Evolutionary conservation across 2,329 filamentous ascomycete genomes (phyloP).

Genomic region (Fusarium chlamydosporum): DNA sequence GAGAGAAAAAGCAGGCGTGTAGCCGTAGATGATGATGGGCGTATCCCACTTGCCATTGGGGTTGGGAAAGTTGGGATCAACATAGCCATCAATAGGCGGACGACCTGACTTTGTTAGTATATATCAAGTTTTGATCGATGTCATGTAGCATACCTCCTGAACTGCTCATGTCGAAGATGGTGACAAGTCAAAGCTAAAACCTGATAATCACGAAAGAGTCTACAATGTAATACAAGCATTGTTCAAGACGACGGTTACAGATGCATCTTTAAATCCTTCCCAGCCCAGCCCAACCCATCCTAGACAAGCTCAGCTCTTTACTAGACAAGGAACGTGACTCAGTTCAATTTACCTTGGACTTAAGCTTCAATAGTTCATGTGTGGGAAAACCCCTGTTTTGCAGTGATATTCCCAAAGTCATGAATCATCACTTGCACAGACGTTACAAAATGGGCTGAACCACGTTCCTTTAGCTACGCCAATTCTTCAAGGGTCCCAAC

Average conservation of each 20-base stretch:
- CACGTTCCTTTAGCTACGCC: neutral
- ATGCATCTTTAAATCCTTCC: constrained; percentile 19
- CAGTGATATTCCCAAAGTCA: constrained; percentile 19
- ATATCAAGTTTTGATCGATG: neutral
- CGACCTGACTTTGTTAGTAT: constrained; percentile 16
- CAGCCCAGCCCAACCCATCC: neutral
- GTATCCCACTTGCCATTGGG: constrained; percentile 62
- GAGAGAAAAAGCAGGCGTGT: constrained; percentile 63
- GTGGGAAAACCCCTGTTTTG: constrained; percentile 8
- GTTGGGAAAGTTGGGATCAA: constrained; percentile 67
- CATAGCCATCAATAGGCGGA: constrained; percentile 55
- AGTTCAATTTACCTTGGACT: constrained; percentile 2
- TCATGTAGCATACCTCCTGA: constrained; percentile 23
- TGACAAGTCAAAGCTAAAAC: constrained; percentile 30
- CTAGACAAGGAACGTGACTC: neutral
- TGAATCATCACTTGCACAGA: constrained; percentile 44
- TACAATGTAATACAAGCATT: neutral
- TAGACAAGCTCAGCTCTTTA: no score
- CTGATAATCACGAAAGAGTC: constrained; percentile 19
- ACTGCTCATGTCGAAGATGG: constrained; percentile 35
- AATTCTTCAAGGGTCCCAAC: constrained; percentile 5
- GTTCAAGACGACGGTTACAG: neutral
- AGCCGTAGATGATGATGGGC: constrained; percentile 65
- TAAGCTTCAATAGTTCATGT: constrained; percentile 32
- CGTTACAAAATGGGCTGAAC: neutral